Evolutionary conservation across 2,329 filamentous ascomycete genomes (phyloP), one percentile per base, ranked within the genome.

Genomic region (Tolypocladium endophyticum): DNA sequence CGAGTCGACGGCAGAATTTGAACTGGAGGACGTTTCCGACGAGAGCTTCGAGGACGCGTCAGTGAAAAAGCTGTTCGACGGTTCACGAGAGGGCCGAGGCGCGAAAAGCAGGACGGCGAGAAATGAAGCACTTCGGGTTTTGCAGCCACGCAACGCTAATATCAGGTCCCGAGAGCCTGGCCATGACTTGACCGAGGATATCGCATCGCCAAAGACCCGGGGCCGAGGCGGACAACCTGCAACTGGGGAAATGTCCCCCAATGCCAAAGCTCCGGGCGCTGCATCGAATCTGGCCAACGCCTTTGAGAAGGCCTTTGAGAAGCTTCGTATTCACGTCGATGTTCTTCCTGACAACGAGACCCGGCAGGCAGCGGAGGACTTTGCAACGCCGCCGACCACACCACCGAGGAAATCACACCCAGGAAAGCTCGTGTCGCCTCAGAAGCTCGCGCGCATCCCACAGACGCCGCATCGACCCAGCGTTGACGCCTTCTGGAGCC

Each of bases 401-500:
- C 69, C 63, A 50, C 66, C 60, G 35, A 67, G 12, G 14, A 41
- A 58, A 52, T 67, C 59, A 23, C 65, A 61, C n/a, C 64, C 64
- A 14, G 67, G 61, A 20, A 63, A 63, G 1, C 61, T 73, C 8
- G 47, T 62, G 7, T 74, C 73, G 4, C 70, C 73, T 2, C 68
- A 62, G 45, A 76, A 74, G 61, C 64, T 62, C 20, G 62, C 64
- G 7, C 59, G 59, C 0, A 82, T 86, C 47, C 83, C 83, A 2
- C 73, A 74, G 41, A 81, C 82, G 1, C 81, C 82, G 3, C 78
- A 85, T 60, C 72, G 76, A 33, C 78, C 79, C 28, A 81, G 73
- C 58, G 78, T 78, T 45, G 84, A 87, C 62, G 74, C 74, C 8
- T 87, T 87, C 66, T 87, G 85, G 85, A 76, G 76, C 58, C 80